phyloP scores from a whole-genome alignment of 306 rosid genomes.

The Corylus americana region DNA sequence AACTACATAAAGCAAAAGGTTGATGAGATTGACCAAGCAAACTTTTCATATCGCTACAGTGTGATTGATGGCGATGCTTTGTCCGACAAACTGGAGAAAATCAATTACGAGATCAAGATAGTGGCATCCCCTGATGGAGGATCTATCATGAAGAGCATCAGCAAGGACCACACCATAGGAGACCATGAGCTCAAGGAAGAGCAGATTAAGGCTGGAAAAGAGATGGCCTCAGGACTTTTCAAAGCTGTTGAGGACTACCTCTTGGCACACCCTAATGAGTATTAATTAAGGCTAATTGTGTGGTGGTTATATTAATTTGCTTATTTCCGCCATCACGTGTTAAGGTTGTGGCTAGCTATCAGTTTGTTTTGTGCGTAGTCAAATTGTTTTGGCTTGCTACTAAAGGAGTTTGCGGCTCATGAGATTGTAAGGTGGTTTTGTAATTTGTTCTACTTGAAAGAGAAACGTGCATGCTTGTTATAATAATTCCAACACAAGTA shows the following conservation, averaged over 20 bases:
- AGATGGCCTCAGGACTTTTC: conserved; percentile 34
- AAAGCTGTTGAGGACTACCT: conserved; percentile 37
- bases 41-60: conserved; percentile 25
- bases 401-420: too few relatives aligned
- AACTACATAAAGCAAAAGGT: conserved; percentile 17
- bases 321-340: neutral
- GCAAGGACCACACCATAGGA: conserved; percentile 25
- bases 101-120: conserved; percentile 31
- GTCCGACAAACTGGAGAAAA: conserved; percentile 31
- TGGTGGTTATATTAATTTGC: neutral
- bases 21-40: conserved; percentile 24
- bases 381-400: too few relatives aligned
- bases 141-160: conserved; percentile 17
- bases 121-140: conserved; percentile 34
- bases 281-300: neutral
- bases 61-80: conserved; percentile 31
- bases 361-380: too few relatives aligned
- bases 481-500: too few relatives aligned
- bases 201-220: conserved; percentile 21
- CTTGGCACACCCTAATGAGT: conserved; percentile 43
- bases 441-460: too few relatives aligned
- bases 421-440: too few relatives aligned
- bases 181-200: neutral
- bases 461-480: too few relatives aligned
- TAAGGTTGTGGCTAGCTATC: too few relatives aligned